A percentile compares a stretch with the other conserved stretches of the same genome.
phyloP scores from a whole-genome alignment of 2,329 filamentous ascomycete species.

The Dissoconium aciculare region DNA sequence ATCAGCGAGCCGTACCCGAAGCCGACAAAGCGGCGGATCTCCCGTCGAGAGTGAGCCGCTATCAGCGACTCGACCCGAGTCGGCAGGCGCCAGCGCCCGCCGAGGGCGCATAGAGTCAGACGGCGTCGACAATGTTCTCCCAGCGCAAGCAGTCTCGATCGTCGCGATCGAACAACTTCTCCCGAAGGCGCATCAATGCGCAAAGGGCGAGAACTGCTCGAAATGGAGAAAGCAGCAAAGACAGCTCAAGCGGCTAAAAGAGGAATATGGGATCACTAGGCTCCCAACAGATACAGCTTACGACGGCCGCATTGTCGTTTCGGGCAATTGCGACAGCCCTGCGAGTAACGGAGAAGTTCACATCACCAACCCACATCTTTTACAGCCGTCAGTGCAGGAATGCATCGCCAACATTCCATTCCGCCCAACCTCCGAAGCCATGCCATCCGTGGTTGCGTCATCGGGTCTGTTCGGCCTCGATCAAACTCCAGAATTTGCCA shows the following conservation, averaged over 20 bases:
- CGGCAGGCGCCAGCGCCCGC: conserved; percentile 22
- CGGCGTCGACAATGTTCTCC: conserved; percentile 54
- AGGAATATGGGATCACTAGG: conserved; percentile 42
- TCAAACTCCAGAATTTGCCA: conserved; percentile 44
- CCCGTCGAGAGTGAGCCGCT: conserved; percentile 18
- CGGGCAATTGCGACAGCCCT: conserved; percentile 66
- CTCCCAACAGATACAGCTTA: conserved; percentile 48
- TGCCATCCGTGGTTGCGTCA: conserved; percentile 75
- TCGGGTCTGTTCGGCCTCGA: conserved; percentile 75
- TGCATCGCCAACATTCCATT: conserved; percentile 17
- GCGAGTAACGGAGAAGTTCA: conserved; percentile 39
- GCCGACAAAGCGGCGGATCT: conserved; percentile 6
- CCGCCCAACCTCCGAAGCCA: conserved; percentile 58
- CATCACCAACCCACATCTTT: conserved; percentile 1
- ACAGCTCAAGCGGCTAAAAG: conserved; percentile 57
- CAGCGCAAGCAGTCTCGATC: conserved; percentile 74
- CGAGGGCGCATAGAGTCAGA: conserved; percentile 27
- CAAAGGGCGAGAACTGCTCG: conserved; percentile 71
- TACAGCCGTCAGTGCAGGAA: background rate
- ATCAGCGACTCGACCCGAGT: conserved; percentile 20
- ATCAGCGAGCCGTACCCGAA: conserved; percentile 13
- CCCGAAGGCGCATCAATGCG: conserved; percentile 69
- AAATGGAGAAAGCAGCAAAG: conserved; percentile 72
- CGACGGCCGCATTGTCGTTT: conserved; percentile 58
- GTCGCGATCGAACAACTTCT: conserved; percentile 83